phyloP scores from a whole-genome alignment of 2,329 filamentous ascomycete genomes.

The Diplocarpon mali region DNA sequence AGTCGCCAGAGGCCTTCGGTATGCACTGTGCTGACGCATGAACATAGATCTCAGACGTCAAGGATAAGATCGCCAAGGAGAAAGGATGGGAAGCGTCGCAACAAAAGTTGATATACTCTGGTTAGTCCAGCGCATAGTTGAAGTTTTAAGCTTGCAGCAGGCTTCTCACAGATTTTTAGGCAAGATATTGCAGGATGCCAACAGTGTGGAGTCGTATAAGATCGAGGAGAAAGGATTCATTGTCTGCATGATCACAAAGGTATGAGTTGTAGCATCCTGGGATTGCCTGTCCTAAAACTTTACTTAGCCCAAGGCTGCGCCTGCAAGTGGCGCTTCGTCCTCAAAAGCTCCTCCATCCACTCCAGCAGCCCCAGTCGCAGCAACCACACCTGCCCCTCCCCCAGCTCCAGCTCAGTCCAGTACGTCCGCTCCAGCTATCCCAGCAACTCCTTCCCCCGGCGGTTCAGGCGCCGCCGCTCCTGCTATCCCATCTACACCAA shows the following conservation, averaged over 20 bases:
- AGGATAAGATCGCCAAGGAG: conserved; percentile 82
- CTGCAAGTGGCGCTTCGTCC: conserved; percentile 41
- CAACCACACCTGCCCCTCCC: conserved; percentile 45
- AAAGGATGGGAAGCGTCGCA: conserved; percentile 88
- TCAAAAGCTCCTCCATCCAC: conserved; percentile 46
- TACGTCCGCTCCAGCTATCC: conserved; percentile 37
- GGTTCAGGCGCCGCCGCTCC: conserved; percentile 38
- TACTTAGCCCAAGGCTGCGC: conserved; percentile 55
- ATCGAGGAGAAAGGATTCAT: conserved; percentile 99
- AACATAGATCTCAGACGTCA: conserved; percentile 71
- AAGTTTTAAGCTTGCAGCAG: conserved; percentile 1
- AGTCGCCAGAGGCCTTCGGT: not conserved
- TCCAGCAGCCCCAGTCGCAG: conserved; percentile 45
- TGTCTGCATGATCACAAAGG: conserved; percentile 97
- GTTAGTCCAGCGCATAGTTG: conserved; percentile 39
- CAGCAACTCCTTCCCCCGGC: conserved; percentile 36
- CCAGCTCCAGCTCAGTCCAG: conserved; percentile 52
- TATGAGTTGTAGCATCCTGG: conserved; percentile 30
- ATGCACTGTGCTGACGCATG: conserved; percentile 7
- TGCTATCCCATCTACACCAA: conserved; percentile 34
- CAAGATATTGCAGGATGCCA: conserved; percentile 97
- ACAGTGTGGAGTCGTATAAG: conserved; percentile 92
- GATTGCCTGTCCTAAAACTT: conserved; percentile 14
- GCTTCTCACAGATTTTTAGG: conserved; percentile 41
- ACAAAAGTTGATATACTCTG: conserved; percentile 97